These are phyloP conservation scores for Pistacia atlantica DNA, from an alignment of 345 rosid genomes.

Conservation along the genomic window DNA sequence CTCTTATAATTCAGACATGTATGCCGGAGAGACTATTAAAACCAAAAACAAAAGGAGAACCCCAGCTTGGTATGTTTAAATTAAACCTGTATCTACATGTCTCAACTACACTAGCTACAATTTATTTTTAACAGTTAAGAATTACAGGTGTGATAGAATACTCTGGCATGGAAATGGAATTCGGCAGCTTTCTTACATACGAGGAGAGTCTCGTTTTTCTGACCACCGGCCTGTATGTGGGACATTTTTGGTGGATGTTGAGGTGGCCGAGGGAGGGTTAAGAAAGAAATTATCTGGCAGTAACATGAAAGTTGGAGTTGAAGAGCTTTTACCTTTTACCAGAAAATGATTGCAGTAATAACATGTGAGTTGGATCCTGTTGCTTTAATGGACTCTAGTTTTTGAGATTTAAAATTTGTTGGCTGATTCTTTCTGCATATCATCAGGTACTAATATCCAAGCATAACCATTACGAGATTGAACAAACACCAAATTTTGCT, in stretches of 20 bases:
- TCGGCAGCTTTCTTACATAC: conserved; percentile 51
- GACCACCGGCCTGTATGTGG: conserved; percentile 91
- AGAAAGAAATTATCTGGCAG: conserved; percentile 26
- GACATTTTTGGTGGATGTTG: conserved; percentile 59
- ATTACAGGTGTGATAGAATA: conserved; percentile 89
- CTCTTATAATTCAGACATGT: conserved; percentile 75
- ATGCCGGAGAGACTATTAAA: conserved; percentile 69
- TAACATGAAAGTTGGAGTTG: conserved; percentile 45
- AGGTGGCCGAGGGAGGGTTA: conserved; percentile 39
- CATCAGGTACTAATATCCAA: conserved; percentile 4
- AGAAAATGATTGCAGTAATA: conserved; percentile 11
- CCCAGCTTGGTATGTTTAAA: conserved; percentile 78
- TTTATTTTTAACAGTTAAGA: neutral
- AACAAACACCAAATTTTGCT: conserved; percentile 7
- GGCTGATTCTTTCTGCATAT: neutral
- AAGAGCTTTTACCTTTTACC: conserved; percentile 42
- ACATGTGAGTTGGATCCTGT: conserved; percentile 15
- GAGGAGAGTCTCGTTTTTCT: conserved; percentile 75
- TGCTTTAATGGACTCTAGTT: neutral
- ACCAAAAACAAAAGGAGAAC: conserved; percentile 83
- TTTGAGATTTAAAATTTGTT: neutral
- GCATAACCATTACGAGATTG: neutral
- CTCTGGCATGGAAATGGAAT: conserved; percentile 86
- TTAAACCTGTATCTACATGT: neutral
- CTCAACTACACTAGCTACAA: neutral